Base-by-base conservation (phyloP, 495 filamentous ascomycete species). In the Penicillium crystallinum region DNA sequence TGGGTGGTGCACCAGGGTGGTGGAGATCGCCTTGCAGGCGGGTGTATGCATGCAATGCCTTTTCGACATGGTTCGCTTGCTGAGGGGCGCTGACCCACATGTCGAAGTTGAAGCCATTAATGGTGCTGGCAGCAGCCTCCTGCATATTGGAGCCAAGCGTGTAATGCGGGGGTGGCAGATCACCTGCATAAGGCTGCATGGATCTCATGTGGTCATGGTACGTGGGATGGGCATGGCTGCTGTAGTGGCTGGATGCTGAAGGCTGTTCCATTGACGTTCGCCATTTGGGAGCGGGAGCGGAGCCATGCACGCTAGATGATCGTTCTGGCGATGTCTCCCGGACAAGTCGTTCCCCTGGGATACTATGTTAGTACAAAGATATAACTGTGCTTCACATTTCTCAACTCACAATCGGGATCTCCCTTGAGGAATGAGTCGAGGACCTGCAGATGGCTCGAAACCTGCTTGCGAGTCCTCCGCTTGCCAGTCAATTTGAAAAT, bases 371-470 rank as follows among this genome's bases (percentile, higher is more conserved):
- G 58, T 27, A 53, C 33, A 29, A 37, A 15, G 14, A 4, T 5
- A 36, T 2, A 33, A 5, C 15, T 21, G 21, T 6, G 15, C 6
- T 23, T 38, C 11, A 18, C 36, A 19, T 19, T 27, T 17, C 4
- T 12, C n/a, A 15, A 61, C 71, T 69, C 57, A 74, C 71, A 74
- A 57, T 77, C 77, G 31, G 76, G 81, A 58, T 87, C 79, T 19
- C 80, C 74, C 49, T 77, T 75, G 54, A 92, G 75, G 60, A 91
- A 88, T 11, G 82, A 82, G 71, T 95, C 96, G 38, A 98, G 70
- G n/a, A 97, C 92, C 73, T 98, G 93, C 52, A 97, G 88, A 67
- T 98, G 93, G 58, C 91, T 97, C 0, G 92, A 97, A 8, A 98
- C 88, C 66, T 95, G 89, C 68, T 98, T 98, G 46, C 93, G 77